Base-by-base conservation (phyloP, 345 rosid species). In the Populus deltoides region DNA sequence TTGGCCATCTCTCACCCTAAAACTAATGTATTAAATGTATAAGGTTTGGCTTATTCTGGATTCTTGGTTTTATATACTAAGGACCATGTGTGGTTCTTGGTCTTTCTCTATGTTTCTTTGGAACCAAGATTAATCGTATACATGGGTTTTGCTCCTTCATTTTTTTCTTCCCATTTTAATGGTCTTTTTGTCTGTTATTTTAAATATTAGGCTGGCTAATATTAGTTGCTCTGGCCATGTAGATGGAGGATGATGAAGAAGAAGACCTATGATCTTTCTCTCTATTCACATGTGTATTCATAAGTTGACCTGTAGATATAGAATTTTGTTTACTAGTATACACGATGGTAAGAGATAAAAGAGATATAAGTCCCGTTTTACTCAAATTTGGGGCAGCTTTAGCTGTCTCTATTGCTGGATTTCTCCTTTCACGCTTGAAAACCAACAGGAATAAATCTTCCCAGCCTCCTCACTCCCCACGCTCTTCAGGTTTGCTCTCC, bases 331-430 rank as follows among this genome's bases (percentile, higher is more conserved):
- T 63, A n/a, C 7, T 22, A 31, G 70, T 20, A 78, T 73, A 27
- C 31, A 84, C 66, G 84, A 83, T 81, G 83, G 49, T 76, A 12
- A 88, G 78, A 77, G 88, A 86, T 41, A 90, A 87, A 82, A 80
- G 79, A 75, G 90, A 87, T 69, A 47, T 95, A 53, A 91, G 80
- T 75, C 83, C 90, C n/a, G 20, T 89, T 66, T 74, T 92, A 72
- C 53, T 91, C 73, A 86, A 88, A 78, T 33, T 93, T 72, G 98
- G 98, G 72, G 87, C 89, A 43, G 99, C 89, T 49, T 45, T 96
- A 2, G 89, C 91, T 29, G 79, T 96, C 45, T 92, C 97, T 68
- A 77, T 91, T 41, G 96, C 94, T n/a, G 97, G 93, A 33, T 81
- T 93, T 77, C 73, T 93, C 75, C 87, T 73, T 84, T 84, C 92